A percentile compares a stretch with the other conserved stretches of the same genome.
Evolutionary conservation across 345 rosid genomes (phyloP).

Genomic region (Angophora floribunda): DNA sequence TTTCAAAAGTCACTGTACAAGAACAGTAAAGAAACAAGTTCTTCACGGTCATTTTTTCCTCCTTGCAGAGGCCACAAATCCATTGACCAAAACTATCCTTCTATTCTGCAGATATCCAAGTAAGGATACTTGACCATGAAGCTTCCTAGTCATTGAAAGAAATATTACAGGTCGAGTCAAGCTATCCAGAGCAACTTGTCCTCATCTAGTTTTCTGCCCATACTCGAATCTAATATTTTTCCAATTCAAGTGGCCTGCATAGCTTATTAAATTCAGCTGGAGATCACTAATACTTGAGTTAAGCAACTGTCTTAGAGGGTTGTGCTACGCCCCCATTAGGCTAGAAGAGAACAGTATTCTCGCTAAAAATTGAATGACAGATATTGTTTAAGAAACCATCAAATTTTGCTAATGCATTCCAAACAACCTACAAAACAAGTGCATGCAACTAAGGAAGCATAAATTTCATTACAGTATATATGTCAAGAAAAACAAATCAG

Average conservation of each 20-base stretch:
- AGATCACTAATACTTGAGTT: neutral
- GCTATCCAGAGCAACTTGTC: neutral
- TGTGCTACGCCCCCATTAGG: neutral
- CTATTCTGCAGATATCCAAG: neutral
- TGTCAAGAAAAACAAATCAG: neutral
- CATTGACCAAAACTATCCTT: neutral
- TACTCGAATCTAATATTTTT: neutral
- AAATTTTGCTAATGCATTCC: neutral
- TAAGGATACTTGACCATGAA: neutral
- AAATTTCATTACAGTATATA: neutral
- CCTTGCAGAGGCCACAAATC: neutral
- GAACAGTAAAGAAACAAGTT: neutral
- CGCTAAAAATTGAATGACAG: neutral
- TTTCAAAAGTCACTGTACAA: neutral
- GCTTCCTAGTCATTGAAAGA: neutral
- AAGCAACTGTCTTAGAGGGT: neutral
- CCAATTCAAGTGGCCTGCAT: neutral
- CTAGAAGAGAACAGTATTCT: neutral
- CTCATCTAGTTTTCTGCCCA: neutral
- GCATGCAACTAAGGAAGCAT: neutral
- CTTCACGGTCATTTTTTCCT: neutral
- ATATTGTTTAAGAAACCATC: neutral
- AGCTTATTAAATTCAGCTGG: neutral
- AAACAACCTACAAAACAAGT: neutral
- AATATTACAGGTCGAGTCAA: neutral